Evolutionary conservation across 2,329 filamentous ascomycete genomes (phyloP).

Genomic region (Colletotrichum cordylinicola): DNA sequence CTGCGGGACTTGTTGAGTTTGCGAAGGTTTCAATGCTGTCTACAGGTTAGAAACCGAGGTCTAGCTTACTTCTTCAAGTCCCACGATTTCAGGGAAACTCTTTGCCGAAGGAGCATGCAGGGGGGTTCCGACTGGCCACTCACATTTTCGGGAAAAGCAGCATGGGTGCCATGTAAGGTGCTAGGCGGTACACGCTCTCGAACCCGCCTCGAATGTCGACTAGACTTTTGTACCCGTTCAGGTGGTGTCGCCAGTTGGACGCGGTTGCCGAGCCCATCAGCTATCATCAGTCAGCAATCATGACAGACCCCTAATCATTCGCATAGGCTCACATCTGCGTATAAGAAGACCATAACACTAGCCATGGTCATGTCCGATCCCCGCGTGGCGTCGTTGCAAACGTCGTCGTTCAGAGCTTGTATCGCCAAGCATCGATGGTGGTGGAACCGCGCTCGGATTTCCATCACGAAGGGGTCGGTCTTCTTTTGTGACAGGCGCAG

Average conservation of each 20-base stretch:
- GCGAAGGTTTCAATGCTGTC: slow-evolving; percentile 36
- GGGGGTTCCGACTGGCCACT: not conserved
- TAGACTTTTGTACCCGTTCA: slow-evolving; percentile 26
- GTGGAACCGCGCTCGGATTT: slow-evolving; percentile 30
- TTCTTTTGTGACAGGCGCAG: slow-evolving; percentile 22
- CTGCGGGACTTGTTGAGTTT: slow-evolving; percentile 41
- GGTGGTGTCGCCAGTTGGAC: slow-evolving; percentile 38
- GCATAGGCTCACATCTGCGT: not conserved
- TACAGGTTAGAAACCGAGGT: not conserved
- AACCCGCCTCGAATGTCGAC: slow-evolving; percentile 18
- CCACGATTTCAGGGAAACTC: too few relatives aligned
- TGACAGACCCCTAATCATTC: accelerated
- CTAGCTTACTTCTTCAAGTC: not conserved
- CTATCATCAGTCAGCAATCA: not conserved
- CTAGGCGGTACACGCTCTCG: not conserved
- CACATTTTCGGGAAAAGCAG: slow-evolving; percentile 4
- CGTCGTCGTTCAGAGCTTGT: slow-evolving; percentile 33
- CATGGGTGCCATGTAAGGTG: not conserved
- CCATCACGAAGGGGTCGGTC: slow-evolving; percentile 17
- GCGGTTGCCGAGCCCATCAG: slow-evolving; percentile 33
- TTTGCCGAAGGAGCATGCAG: accelerated
- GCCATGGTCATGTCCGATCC: not conserved
- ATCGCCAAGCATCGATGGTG: slow-evolving; percentile 34
- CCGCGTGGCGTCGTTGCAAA: slow-evolving; percentile 25
- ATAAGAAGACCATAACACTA: slow-evolving; percentile 8